Evolutionary conservation across 176 grass and related monocot genomes (phyloP).

Genomic region (Eragrostis curvula): DNA sequence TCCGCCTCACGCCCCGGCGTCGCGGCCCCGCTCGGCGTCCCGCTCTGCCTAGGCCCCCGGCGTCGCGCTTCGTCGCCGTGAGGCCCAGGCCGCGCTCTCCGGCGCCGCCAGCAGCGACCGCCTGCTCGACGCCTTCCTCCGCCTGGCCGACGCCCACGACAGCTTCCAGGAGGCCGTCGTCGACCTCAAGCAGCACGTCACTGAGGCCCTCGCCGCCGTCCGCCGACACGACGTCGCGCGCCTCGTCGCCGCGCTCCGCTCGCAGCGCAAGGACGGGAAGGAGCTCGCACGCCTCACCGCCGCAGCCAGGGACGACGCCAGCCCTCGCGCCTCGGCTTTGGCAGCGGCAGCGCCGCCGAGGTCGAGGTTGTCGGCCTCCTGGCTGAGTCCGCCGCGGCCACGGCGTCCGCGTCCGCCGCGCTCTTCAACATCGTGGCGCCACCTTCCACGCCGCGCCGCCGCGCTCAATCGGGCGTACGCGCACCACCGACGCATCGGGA

Average conservation of each 20-base stretch:
- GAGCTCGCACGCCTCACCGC: constrained; percentile 49
- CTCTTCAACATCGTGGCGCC: constrained; percentile 51
- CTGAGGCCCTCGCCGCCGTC: constrained; percentile 44
- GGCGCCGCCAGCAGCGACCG: constrained; percentile 30
- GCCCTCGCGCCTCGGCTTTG: neutral
- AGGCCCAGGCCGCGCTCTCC: constrained; percentile 51
- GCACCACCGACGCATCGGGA: too few species aligned
- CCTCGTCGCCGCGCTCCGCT: constrained; percentile 31
- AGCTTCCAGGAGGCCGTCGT: constrained; percentile 56
- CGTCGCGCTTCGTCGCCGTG: too few species aligned
- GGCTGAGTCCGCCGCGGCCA: constrained; percentile 50
- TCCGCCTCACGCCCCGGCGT: too few species aligned
- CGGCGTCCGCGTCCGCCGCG: constrained; percentile 42
- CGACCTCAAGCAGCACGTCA: constrained; percentile 52
- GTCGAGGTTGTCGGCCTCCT: constrained; percentile 54
- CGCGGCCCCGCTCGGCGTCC: too few species aligned
- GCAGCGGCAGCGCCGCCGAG: constrained; percentile 23
- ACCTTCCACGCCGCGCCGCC: too few species aligned
- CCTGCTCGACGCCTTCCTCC: constrained; percentile 73
- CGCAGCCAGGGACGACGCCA: neutral
- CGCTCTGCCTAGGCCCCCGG: too few species aligned
- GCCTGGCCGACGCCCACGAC: constrained; percentile 70
- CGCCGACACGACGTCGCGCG: constrained; percentile 53
- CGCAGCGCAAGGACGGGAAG: constrained; percentile 52
- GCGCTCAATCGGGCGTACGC: too few species aligned